Evolutionary conservation across 106 monocot genomes (phyloP).

Genomic region (Dendrobium huoshanense): DNA sequence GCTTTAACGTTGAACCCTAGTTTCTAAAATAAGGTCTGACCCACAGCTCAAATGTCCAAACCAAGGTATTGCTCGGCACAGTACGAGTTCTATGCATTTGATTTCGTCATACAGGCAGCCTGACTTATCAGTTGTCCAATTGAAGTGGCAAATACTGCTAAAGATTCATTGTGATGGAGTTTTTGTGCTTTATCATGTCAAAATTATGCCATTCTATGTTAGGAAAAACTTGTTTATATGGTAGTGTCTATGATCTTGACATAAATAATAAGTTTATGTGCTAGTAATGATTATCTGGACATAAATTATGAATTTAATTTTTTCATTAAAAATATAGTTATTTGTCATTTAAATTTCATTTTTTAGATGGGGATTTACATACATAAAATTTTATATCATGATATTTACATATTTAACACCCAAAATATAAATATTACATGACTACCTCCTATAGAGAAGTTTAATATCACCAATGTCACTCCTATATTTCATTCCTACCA

Average conservation of each 20-base stretch:
- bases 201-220: neutral
- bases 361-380: neutral
- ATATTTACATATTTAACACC: too few species aligned
- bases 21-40: neutral
- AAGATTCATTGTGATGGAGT: neutral
- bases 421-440: too few species aligned
- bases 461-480: too few species aligned
- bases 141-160: neutral
- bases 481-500: too few species aligned
- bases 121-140: neutral
- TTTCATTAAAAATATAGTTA: too few species aligned
- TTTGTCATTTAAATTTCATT: neutral
- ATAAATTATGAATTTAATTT: neutral
- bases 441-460: too few species aligned
- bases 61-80: neutral
- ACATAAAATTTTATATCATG: too few species aligned
- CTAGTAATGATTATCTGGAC: neutral
- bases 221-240: neutral
- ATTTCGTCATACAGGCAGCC: neutral
- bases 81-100: neutral
- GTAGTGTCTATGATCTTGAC: neutral
- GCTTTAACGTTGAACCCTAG: neutral
- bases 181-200: neutral
- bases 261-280: neutral
- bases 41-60: neutral